Base-by-base conservation (phyloP, 2,329 filamentous ascomycete genomes). In the Diaporthe vaccinii region DNA sequence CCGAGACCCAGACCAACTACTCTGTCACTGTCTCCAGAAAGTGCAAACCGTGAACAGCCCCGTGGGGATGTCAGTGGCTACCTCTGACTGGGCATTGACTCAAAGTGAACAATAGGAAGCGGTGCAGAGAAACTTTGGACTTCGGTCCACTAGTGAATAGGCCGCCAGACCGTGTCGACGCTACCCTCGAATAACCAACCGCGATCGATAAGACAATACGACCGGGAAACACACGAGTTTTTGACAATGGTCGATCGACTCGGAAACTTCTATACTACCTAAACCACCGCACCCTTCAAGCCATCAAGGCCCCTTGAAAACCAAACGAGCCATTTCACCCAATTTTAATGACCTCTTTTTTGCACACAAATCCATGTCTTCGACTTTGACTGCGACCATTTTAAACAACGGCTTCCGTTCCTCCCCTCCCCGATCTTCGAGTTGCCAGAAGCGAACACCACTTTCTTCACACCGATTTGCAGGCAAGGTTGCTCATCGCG, bases 301-400 rank as follows among this genome's bases (percentile, higher is more conserved):
- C 70, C 58, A 34, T 46, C 51, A 55, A 67, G 58, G 49, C 58
- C 36, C n/a, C 46, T 62, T 39, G 20, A n/a, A 39, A 46, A 31
- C 28, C 61, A 51, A 75, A 34, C 70, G 28, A 46, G 17, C 53
- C 15, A 28, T 39, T 25, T 28, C 20, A n/a, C 51, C 25, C 39
- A 22, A 51, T 68, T 31, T 39, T 44, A 25, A 58, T 57, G 41
- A 34, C 20, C 8, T 61, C n/a, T 41, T 39, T 46, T 46, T 39
- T 28, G n/a, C 34, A 41, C 67, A 57, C 57, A 74, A 59, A 58
- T 20, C 67, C 73, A 76, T 76, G 75, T 76, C 75, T 76, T 76
- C 73, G 53, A 73, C 75, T 20, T 58, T 76, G 39, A 55, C 69
- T 17, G 46, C 74, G 39, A 72, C 73, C 61, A 58, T 67, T 31